Base-by-base conservation (phyloP, 768 basidiomycete species). In the Xanthoconium stramineum region DNA sequence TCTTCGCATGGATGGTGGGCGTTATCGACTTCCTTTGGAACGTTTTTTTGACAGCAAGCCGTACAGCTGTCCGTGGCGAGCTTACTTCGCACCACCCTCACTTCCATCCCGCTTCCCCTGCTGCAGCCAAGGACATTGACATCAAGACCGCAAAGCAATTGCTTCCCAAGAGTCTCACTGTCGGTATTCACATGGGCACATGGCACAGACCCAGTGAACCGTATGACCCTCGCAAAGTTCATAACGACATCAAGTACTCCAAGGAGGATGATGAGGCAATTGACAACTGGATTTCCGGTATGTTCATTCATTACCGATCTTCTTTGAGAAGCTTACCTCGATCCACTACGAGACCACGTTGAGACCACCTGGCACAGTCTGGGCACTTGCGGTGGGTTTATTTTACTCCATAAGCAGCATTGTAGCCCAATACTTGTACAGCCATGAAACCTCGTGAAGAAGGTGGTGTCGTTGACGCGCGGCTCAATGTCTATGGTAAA, bases 321-420 rank as follows among this genome's bases (percentile, higher is more conserved):
- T 10, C 38, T 6, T n/a, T 28, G 17, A n/a, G 17, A 35, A 14
- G 24, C 55, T 58, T 36, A 60, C 39, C 7, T 33, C 44, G 3
- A 28, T 33, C n/a, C 19, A 28, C 37, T 30, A 20, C 20, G 40
- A 51, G 75, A 85, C 68, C 84, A 87, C 67, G 86, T 88, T 62
- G 86, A 87, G 76, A 87, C 86, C 11, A 88, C 85, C 53, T 88
- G 86, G 86, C 86, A 88, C 76, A 84, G 82, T 67, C 75, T 87
- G 49, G 84, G 83, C 67, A 59, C 62, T 46, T 58, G 57, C 77
- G 83, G 60, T 61, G 46, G 28, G 38, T 14, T 3, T 13, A n/a
- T 14, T 28, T 33, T 33, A n/a, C 20, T 32, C 36, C 36, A 40
- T 7, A 6, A 10, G 4, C 5, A 47, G 10, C 37, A 33, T 3